Conservation (phyloP, 306 rosid genomes). For the Astragalus membranaceus region DNA sequence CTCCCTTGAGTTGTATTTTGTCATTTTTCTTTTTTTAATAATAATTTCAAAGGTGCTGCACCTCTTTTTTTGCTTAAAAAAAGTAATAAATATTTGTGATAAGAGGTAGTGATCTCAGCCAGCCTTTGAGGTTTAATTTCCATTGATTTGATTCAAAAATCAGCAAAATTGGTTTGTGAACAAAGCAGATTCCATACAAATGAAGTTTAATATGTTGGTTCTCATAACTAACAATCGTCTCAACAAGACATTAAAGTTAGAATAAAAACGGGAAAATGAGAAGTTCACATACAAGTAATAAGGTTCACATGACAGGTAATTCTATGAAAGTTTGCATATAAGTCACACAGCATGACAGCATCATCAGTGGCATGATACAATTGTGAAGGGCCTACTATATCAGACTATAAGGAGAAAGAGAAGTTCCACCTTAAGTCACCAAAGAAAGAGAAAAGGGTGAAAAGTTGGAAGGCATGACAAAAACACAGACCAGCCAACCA, state of each 20-base stretch:
- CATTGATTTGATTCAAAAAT: background rate
- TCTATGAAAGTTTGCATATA: background rate
- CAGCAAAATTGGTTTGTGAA: background rate
- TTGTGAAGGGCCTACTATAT: background rate
- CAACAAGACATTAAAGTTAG: background rate
- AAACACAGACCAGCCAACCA: no score
- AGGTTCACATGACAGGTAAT: background rate
- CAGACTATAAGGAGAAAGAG: background rate
- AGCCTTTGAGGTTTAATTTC: background rate
- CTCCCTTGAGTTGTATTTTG: no score
- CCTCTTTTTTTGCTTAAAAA: background rate
- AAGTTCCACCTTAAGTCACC: no score
- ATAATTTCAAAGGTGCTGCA: background rate
- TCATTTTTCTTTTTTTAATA: background rate
- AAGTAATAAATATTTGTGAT: background rate
- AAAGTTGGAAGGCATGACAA: no score
- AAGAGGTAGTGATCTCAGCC: background rate
- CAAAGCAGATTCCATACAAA: background rate
- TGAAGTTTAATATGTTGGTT: background rate
- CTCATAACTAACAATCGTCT: background rate
- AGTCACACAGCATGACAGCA: background rate
- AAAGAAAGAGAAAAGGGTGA: no score
- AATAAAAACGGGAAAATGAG: background rate
- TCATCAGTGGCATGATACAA: background rate
- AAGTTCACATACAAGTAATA: background rate